Conservation (phyloP, 23 red algal species). For the Gracilaria gracilis region DNA sequence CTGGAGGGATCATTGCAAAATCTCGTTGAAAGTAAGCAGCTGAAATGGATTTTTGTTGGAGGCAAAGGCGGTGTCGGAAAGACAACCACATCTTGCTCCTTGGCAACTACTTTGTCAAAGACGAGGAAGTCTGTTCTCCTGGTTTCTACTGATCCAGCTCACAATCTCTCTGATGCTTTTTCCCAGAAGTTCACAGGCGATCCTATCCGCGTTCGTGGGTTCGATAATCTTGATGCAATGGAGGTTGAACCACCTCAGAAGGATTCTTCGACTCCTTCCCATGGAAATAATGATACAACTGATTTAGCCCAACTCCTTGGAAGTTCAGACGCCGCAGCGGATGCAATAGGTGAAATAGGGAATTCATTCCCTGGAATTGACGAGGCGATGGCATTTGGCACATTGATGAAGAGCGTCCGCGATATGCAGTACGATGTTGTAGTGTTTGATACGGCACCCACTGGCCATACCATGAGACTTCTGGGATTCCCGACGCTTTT, state of each 20-base stretch:
- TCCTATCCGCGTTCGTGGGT: conserved; percentile 75
- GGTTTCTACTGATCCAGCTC: conserved; percentile 97
- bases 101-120: conserved; percentile 72
- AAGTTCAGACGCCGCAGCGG: conserved; percentile 38
- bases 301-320: conserved; percentile 48
- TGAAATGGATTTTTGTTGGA: conserved; percentile 98
- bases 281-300: neutral
- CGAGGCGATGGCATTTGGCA: conserved; percentile 95
- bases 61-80: conserved; percentile 99
- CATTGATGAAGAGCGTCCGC: conserved; percentile 87
- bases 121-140: conserved; percentile 60
- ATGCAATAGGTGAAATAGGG: conserved; percentile 51
- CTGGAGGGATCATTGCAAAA: conserved; percentile 77
- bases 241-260: conserved; percentile 82
- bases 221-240: conserved; percentile 87
- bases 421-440: conserved; percentile 92
- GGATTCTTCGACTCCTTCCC: neutral
- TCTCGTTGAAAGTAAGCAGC: conserved; percentile 61
- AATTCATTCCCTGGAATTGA: conserved; percentile 95
- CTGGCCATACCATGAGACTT: conserved; percentile 95
- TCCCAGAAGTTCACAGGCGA: conserved; percentile 84
- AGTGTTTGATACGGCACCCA: conserved; percentile 97
- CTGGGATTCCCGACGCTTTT: conserved; percentile 88
- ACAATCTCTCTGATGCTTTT: conserved; percentile 98
- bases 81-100: conserved; percentile 88